Evolutionary conservation across 352 stramenopile species (phyloP).

Genomic region (Phytopythium helicoides): DNA sequence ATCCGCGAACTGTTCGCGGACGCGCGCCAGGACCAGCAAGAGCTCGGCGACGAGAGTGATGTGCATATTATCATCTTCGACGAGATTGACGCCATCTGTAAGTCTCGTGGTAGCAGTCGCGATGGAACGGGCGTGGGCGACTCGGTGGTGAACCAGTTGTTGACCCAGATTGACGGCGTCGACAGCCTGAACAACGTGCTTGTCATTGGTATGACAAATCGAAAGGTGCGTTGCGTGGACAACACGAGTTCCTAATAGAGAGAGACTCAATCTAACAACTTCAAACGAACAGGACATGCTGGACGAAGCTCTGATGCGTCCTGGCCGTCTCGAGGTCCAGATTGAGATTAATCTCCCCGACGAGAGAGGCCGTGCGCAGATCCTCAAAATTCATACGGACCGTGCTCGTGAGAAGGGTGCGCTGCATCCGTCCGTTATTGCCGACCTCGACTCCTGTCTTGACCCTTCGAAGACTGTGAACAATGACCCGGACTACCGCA

Average conservation of each 20-base stretch:
- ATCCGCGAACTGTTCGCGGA: slow-evolving; percentile 98
- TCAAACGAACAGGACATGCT: slow-evolving; percentile 66
- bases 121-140: slow-evolving; percentile 97
- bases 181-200: slow-evolving; percentile 99
- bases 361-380: slow-evolving; percentile 94
- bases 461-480: slow-evolving; percentile 61
- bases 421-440: slow-evolving; percentile 66
- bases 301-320: slow-evolving; percentile 97
- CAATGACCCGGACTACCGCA: slow-evolving; percentile 74
- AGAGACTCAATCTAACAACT: not conserved
- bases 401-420: slow-evolving; percentile 74
- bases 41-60: slow-evolving; percentile 95
- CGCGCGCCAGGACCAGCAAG: slow-evolving; percentile 84
- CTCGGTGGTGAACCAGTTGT: slow-evolving; percentile 98
- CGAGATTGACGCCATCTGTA: slow-evolving; percentile 99
- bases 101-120: slow-evolving; percentile 90
- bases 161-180: slow-evolving; percentile 99
- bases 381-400: slow-evolving; percentile 98
- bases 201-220: slow-evolving; percentile 99
- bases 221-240: slow-evolving; percentile 89
- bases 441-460: slow-evolving; percentile 72
- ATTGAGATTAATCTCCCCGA: slow-evolving; percentile 99
- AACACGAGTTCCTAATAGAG: not conserved
- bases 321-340: slow-evolving; percentile 98
- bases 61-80: slow-evolving; percentile 99